phyloP scores from a whole-genome alignment of 257 asterid genomes.

The Gardenia jasminoides region DNA sequence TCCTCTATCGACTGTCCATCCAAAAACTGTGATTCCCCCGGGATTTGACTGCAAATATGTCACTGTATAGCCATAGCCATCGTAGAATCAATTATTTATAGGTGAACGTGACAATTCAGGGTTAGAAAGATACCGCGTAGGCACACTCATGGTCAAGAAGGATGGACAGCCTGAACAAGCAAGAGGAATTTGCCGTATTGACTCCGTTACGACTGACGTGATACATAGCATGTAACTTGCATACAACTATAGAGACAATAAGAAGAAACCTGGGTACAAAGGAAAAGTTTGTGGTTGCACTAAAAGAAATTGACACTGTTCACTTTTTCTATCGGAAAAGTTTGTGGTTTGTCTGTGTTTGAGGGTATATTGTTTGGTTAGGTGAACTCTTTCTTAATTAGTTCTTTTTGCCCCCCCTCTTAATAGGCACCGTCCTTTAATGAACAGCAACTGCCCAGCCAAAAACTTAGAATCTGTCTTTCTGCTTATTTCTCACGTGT shows the following conservation, averaged over 20 bases:
- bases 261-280: not conserved
- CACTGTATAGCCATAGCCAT: conserved; percentile 44
- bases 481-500: not conserved
- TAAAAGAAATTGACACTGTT: too few species aligned
- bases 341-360: too few species aligned
- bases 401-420: too few species aligned
- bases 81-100: not conserved
- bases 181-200: not conserved
- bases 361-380: not conserved
- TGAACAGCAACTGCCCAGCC: not conserved
- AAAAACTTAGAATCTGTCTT: not conserved
- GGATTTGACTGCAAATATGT: conserved; percentile 79
- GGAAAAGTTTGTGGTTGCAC: not conserved
- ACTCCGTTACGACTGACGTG: too few species aligned
- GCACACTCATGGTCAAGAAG: not conserved
- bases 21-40: conserved; percentile 78
- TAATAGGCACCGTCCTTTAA: not conserved
- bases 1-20: conserved; percentile 88
- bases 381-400: not conserved
- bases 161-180: not conserved
- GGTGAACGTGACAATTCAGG: not conserved
- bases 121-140: not conserved
- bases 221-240: not conserved
- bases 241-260: not conserved
- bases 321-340: too few species aligned